phyloP scores from a whole-genome alignment of 352 stramenopile genomes.

The Phytophthora crassamura region DNA sequence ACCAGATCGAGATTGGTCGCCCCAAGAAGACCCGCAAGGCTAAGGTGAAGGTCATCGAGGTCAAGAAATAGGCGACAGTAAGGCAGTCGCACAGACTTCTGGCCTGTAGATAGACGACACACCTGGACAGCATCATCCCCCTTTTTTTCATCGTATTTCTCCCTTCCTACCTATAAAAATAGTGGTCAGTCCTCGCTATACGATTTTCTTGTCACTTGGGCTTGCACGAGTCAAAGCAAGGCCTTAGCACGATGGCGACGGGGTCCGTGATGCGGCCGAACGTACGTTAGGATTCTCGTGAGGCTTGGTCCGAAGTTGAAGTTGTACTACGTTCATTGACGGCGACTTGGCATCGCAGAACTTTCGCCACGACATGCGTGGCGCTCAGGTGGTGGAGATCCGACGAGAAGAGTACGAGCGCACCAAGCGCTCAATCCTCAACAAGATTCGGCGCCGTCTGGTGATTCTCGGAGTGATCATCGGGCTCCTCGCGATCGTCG shows the following conservation, averaged over 20 bases:
- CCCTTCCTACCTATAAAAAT: slow-evolving; percentile 22
- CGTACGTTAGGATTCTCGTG: slow-evolving; percentile 42
- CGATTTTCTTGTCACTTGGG: neutral
- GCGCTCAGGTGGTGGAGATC: slow-evolving; percentile 73
- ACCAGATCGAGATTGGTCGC: slow-evolving; percentile 81
- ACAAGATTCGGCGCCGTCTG: slow-evolving; percentile 74
- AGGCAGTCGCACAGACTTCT: slow-evolving; percentile 17
- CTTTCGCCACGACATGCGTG: slow-evolving; percentile 71
- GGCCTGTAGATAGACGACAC: slow-evolving; percentile 36
- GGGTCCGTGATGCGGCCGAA: slow-evolving; percentile 70
- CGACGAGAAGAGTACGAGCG: slow-evolving; percentile 74
- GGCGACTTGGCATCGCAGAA: slow-evolving; percentile 41
- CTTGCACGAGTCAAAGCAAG: neutral
- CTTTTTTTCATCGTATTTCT: slow-evolving; percentile 18
- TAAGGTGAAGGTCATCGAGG: slow-evolving; percentile 84
- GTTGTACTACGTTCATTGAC: neutral
- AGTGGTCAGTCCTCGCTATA: slow-evolving; percentile 18
- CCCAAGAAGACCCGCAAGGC: slow-evolving; percentile 69
- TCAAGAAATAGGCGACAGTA: slow-evolving; percentile 65
- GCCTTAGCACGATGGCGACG: slow-evolving; percentile 28
- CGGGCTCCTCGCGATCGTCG: slow-evolving; percentile 47
- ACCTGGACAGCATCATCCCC: slow-evolving; percentile 19
- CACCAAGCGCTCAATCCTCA: slow-evolving; percentile 75
- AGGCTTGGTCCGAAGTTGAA: slow-evolving; percentile 6
- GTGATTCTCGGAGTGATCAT: slow-evolving; percentile 66